phyloP scores from a whole-genome alignment of 768 basidiomycete genomes.

The Pluteus cervinus region DNA sequence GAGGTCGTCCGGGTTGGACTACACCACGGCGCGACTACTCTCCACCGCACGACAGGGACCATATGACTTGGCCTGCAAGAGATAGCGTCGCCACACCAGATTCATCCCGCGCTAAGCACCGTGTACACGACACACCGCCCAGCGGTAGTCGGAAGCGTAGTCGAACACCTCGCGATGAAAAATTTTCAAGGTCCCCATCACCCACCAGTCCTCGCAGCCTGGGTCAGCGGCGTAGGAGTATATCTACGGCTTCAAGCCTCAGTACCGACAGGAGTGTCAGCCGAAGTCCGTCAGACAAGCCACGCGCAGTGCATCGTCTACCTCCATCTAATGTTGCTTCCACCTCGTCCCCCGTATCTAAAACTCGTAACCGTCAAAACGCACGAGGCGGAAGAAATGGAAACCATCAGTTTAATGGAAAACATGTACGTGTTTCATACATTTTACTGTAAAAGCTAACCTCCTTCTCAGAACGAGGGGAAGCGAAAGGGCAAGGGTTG shows the following conservation, averaged over 20 bases:
- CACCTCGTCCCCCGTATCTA: constrained; percentile 31
- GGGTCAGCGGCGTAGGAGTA: constrained; percentile 36
- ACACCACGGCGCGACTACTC: constrained; percentile 13
- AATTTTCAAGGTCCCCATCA: constrained; percentile 33
- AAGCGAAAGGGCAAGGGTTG: too few species aligned
- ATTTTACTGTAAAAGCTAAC: constrained; percentile 1
- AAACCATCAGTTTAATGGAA: constrained; percentile 30
- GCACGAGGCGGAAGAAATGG: constrained; percentile 28
- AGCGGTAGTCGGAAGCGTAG: too few species aligned
- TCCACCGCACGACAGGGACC: constrained; percentile 12
- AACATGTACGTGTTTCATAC: constrained; percentile 18
- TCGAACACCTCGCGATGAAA: constrained; percentile 14
- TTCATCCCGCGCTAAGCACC: too few species aligned
- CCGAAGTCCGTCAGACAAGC: constrained; percentile 44
- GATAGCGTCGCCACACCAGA: too few species aligned
- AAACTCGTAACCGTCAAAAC: constrained; percentile 13
- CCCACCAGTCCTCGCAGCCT: constrained; percentile 35
- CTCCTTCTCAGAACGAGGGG: too few species aligned
- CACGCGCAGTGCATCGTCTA: constrained; percentile 57
- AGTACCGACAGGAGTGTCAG: constrained; percentile 55
- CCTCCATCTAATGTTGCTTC: constrained; percentile 32
- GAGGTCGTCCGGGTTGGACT: constrained; percentile 30
- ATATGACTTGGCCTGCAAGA: too few species aligned
- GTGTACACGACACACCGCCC: too few species aligned
- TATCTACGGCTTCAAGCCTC: constrained; percentile 48